These are phyloP conservation scores for Oemleria cerasiformis DNA, from an alignment of 306 rosid genomes.

Conservation along the genomic window DNA sequence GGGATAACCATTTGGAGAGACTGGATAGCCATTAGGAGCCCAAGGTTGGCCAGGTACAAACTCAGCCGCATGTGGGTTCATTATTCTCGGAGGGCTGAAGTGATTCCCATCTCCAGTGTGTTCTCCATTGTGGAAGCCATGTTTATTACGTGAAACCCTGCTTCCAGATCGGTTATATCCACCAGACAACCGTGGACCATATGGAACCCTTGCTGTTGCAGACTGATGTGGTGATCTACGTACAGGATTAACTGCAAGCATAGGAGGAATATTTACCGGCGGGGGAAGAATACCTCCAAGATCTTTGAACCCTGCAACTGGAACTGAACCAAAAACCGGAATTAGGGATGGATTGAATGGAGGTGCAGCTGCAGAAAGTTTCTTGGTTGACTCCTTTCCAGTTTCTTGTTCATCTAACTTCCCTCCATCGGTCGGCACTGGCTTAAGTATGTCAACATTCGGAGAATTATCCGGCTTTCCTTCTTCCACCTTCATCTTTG, in stretches of 20 bases:
- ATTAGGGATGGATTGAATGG: constrained; percentile 84
- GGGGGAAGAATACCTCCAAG: constrained; percentile 92
- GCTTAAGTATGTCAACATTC: constrained; percentile 25
- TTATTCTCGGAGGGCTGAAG: constrained; percentile 67
- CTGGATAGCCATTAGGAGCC: constrained; percentile 73
- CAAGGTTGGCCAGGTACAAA: constrained; percentile 86
- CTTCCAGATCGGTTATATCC: constrained; percentile 77
- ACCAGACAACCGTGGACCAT: constrained; percentile 93
- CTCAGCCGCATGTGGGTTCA: constrained; percentile 97
- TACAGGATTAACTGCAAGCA: constrained; percentile 67
- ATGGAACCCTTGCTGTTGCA: constrained; percentile 92
- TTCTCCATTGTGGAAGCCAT: constrained; percentile 50
- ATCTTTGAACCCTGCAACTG: constrained; percentile 75
- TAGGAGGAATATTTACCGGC: constrained; percentile 84
- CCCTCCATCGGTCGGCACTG: constrained; percentile 49
- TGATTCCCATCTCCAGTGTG: constrained; percentile 61
- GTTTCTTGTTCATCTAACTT: constrained; percentile 66
- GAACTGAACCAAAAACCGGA: constrained; percentile 79
- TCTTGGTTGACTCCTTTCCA: constrained; percentile 79
- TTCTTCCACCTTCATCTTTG: constrained; percentile 26
- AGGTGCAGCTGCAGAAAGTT: constrained; percentile 97
- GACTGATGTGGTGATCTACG: constrained; percentile 97
- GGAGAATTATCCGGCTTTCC: constrained; percentile 35
- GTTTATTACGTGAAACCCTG: constrained; percentile 72
- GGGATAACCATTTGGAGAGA: constrained; percentile 63